These are phyloP conservation scores for Coemansia umbellata DNA, from an alignment of 192 early-diverging fungal species.

Conservation along the genomic window DNA sequence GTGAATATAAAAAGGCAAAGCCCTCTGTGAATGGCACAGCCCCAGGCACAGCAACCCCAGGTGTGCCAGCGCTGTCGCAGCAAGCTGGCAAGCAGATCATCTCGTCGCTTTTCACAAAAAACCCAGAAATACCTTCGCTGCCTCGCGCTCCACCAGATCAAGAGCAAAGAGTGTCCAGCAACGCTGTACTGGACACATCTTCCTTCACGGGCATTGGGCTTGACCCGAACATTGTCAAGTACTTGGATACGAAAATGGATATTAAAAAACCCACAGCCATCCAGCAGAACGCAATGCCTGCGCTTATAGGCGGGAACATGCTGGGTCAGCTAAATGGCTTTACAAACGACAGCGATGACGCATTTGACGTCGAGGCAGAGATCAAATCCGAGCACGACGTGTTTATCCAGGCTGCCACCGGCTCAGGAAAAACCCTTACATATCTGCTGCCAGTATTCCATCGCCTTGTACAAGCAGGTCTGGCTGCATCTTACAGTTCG, in stretches of 20 bases:
- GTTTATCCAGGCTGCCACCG: constrained; percentile 93
- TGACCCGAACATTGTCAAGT: constrained; percentile 61
- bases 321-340: neutral
- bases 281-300: constrained; percentile 81
- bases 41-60: constrained; percentile 11
- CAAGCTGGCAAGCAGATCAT: constrained; percentile 59
- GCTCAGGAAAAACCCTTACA: constrained; percentile 95
- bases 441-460: constrained; percentile 93
- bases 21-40: too few relatives aligned
- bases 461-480: constrained; percentile 68
- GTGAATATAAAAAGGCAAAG: constrained; percentile 16
- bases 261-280: constrained; percentile 84
- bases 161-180: constrained; percentile 40
- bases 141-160: constrained; percentile 4
- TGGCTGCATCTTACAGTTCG: constrained; percentile 22
- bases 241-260: constrained; percentile 68
- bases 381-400: constrained; percentile 64
- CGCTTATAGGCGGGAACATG: constrained; percentile 52
- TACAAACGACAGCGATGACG: constrained; percentile 18
- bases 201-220: constrained; percentile 79
- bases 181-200: constrained; percentile 44
- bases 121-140: constrained; percentile 55
- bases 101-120: constrained; percentile 80
- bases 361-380: constrained; percentile 44
- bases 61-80: constrained; percentile 43